Conservation (phyloP, 208 protist species). For the Acanthamoeba healyi region DNA sequence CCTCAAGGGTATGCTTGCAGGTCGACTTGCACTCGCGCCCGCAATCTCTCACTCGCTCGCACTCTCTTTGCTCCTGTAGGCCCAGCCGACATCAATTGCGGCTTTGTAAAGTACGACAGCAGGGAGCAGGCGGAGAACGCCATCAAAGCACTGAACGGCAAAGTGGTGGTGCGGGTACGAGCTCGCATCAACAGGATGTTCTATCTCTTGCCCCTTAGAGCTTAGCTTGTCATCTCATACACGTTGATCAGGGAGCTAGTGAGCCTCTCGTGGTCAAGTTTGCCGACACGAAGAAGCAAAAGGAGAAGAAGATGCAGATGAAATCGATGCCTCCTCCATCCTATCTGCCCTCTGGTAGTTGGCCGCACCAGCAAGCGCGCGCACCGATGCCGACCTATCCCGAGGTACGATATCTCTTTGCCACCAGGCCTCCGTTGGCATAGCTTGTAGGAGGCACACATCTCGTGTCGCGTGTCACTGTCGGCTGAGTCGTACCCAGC, state of each 20-base stretch:
- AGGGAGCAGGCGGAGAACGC: slow-evolving; percentile 79
- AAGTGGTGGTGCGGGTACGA: slow-evolving; percentile 53
- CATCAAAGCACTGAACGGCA: slow-evolving; percentile 80
- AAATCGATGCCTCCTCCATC: not conserved
- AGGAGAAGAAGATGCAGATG: slow-evolving; percentile 78
- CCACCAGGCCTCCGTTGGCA: too few species aligned
- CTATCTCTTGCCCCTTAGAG: not conserved
- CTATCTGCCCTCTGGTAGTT: not conserved
- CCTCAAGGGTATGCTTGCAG: slow-evolving; percentile 74
- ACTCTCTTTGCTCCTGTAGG: not conserved
- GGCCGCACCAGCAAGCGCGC: not conserved
- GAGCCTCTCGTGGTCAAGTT: slow-evolving; percentile 81
- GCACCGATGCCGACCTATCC: not conserved
- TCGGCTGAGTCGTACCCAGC: too few species aligned
- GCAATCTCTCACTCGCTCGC: not conserved
- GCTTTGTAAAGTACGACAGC: slow-evolving; percentile 85
- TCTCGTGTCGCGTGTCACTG: too few species aligned
- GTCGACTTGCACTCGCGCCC: not conserved
- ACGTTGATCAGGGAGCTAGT: not conserved
- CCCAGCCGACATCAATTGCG: slow-evolving; percentile 85
- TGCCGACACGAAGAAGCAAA: slow-evolving; percentile 81
- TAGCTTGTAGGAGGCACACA: too few species aligned
- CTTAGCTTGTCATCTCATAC: too few species aligned
- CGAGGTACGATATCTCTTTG: not conserved
- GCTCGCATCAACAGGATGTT: not conserved